phyloP scores from a whole-genome alignment of 176 grass and related monocot genomes.

The Hordeum vulgare region DNA sequence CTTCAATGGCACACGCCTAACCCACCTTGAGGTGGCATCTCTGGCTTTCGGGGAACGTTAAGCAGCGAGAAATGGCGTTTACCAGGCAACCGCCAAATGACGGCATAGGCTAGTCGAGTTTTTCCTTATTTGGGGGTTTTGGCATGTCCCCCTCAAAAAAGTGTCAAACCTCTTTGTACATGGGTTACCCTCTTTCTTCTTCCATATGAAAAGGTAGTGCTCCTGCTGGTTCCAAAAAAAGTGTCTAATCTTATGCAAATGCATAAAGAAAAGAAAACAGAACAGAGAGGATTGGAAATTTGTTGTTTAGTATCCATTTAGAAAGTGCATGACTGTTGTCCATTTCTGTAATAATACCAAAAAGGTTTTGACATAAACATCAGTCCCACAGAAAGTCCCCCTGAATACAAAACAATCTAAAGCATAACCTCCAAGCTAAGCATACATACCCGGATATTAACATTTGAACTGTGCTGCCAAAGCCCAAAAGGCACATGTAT shows the following conservation, averaged over 20 bases:
- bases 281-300: neutral
- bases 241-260: neutral
- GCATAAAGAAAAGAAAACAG: neutral
- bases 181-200: too few species aligned
- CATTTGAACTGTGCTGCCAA: neutral
- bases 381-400: neutral
- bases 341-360: neutral
- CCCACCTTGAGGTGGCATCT: too few species aligned
- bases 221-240: too few species aligned
- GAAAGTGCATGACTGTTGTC: slow-evolving; percentile 1
- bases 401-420: neutral
- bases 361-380: neutral
- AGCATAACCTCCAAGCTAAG: neutral
- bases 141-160: too few species aligned
- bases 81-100: too few species aligned
- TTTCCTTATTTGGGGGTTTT: too few species aligned
- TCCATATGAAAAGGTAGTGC: too few species aligned
- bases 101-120: too few species aligned
- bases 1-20: too few species aligned
- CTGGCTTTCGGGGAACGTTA: too few species aligned
- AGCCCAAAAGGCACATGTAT: neutral
- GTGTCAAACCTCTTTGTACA: too few species aligned
- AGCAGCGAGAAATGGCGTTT: too few species aligned
- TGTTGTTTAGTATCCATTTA: neutral
- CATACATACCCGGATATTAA: neutral